Evolutionary conservation across 306 rosid genomes (phyloP), one percentile per base, ranked within the genome.

Genomic region (Medicago arabica): DNA sequence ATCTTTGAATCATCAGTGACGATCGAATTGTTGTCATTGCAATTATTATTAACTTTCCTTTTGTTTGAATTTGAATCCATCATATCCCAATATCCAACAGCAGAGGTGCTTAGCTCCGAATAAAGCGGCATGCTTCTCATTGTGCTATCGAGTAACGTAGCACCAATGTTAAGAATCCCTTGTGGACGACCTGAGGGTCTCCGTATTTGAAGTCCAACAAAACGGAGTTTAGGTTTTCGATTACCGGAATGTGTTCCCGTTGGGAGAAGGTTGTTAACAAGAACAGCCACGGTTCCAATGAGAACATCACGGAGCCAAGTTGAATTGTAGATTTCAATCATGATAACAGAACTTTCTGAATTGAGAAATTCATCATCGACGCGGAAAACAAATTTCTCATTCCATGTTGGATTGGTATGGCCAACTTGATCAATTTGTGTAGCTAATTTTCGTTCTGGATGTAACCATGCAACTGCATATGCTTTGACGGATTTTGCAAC

Each of bases 321-420:
- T 3, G 87, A 51, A 7, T 88, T 40, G 61, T 87, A 87, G 69
- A 95, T 84, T 65, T 95, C 92, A 18, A 90, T 71, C 81, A 74
- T 86, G 44, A 95, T 59, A 15, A 85, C 67, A 8, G 97, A 81
- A 18, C 39, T 70, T 3, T 76, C 84, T 2, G 77, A 64, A 0
- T 25, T 54, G 68, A 91, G 88, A 58, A 90, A 85, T 1, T 83
- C 74, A 0, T 87, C 78, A 4, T 85, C 88, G 1, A 95, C 88
- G 2, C 83, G 87, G 77, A 92, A 95, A 10, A 92, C 90, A 55
- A 95, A 89, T 47, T 89, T 92, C 69, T 95, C 93, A 76, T 92
- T 89, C 98, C 97, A 95, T 0, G 83, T 84, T 0, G 98, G 97
- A 67, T 71, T 80, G 15, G 82, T 87, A 53, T 85, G 76, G 11